Conservation (phyloP, 1,139 yeast genomes). For the Pichia sp. region DNA sequence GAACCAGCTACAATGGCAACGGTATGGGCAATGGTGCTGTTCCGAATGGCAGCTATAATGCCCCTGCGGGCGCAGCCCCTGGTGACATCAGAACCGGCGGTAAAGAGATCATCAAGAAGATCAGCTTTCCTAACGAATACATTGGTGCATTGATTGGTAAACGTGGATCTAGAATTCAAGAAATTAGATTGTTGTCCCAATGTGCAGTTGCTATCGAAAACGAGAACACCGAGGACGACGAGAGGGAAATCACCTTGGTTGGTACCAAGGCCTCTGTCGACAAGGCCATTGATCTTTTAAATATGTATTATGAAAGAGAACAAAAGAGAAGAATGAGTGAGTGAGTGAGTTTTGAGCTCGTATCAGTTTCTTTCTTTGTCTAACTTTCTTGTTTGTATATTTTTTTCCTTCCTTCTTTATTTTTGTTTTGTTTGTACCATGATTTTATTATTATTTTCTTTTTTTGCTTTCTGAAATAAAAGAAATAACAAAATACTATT, state of each 20-base stretch:
- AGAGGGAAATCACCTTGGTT: conserved; percentile 65
- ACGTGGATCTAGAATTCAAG: conserved; percentile 77
- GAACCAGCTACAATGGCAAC: neutral
- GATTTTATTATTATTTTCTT: neutral
- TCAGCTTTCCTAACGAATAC: conserved; percentile 72
- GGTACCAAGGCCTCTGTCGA: conserved; percentile 66
- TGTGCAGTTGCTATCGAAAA: conserved; percentile 65
- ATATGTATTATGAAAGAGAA: conserved; percentile 74
- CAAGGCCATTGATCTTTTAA: conserved; percentile 62
- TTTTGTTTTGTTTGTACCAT: neutral
- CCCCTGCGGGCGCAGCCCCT: conserved; percentile 2
- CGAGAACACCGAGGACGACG: conserved; percentile 60
- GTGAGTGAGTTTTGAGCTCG: neutral
- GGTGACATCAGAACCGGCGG: conserved; percentile 15
- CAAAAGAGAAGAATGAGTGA: conserved; percentile 54
- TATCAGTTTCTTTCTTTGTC: neutral
- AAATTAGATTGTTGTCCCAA: conserved; percentile 74
- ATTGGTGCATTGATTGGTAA: conserved; percentile 92
- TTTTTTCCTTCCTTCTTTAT: neutral
- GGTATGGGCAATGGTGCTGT: neutral
- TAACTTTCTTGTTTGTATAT: neutral
- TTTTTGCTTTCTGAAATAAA: neutral
- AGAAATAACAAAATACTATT: neutral
- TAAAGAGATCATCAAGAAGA: conserved; percentile 37
- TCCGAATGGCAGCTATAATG: neutral